Percentiles rank a stretch among this genome's conserved stretches.
Evolutionary conservation across 805 yeast species (phyloP).

Genomic region (Yamadazyma endophytica): DNA sequence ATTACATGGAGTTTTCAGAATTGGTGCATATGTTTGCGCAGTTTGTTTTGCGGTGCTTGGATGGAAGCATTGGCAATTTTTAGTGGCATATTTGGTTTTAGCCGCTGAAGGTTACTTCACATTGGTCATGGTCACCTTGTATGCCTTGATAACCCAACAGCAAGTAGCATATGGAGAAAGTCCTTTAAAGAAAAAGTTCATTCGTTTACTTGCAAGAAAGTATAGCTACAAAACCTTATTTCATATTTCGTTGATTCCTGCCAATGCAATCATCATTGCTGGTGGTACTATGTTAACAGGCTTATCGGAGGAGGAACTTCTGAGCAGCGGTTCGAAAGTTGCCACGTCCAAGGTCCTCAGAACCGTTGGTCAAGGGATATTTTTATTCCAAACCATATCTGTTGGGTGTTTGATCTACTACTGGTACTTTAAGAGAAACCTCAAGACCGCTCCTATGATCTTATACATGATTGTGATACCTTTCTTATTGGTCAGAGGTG

Average conservation of each 20-base stretch:
- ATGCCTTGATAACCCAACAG: constrained; percentile 24
- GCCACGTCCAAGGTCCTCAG: constrained; percentile 22
- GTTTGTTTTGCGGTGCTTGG: constrained; percentile 30
- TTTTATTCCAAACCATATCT: constrained; percentile 19
- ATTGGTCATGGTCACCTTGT: constrained; percentile 25
- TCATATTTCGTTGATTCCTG: constrained; percentile 25
- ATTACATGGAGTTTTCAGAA: constrained; percentile 25
- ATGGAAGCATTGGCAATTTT: constrained; percentile 24
- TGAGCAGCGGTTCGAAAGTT: constrained; percentile 2
- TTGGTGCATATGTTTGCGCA: constrained; percentile 32
- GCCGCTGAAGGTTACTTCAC: constrained; percentile 37
- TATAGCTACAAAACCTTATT: too few species aligned
- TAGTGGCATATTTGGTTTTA: constrained; percentile 33
- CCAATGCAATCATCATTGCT: constrained; percentile 27
- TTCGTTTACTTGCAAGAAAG: too few species aligned
- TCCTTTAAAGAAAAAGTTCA: constrained; percentile 19
- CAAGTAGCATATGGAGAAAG: constrained; percentile 18
- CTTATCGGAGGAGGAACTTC: constrained; percentile 11
- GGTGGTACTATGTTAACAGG: constrained; percentile 31
- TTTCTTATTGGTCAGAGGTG: constrained; percentile 31
- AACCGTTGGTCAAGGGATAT: constrained; percentile 29
- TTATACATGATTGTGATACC: constrained; percentile 20
- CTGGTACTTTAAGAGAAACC: constrained; percentile 14
- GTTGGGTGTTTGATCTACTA: constrained; percentile 18
- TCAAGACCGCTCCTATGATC: constrained; percentile 9